Base-by-base conservation (phyloP, 345 rosid genomes). In the Arabis hirsuta region DNA sequence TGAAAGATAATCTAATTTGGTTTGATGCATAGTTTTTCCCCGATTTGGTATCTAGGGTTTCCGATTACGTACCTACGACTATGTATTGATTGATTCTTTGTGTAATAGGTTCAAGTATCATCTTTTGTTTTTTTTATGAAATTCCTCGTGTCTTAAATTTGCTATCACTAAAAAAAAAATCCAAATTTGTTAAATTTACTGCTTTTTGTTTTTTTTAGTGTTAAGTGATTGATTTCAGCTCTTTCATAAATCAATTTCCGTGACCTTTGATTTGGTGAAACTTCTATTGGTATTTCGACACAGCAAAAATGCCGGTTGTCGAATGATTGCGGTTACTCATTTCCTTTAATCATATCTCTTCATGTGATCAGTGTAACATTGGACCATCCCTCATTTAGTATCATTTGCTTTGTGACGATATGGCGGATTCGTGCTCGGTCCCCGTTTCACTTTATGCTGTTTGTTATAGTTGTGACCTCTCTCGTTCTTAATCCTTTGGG, bases 371-470 rank as follows among this genome's bases (percentile, higher is more conserved):
- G 24, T 67, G 76, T 68, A 77, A 62, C 67, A 59, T 71, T 16
- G 62, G 51, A 73, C 66, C 62, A 36, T 46, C 65, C 48, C 54
- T 36, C 62, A 72, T 32, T 65, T 41, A 67, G 51, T 69, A 48
- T 45, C 31, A 43, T 71, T 59, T 65, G 78, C 80, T 79, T 55
- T 60, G 80, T 60, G 80, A 56, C 69, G 50, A 31, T 67, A 48
- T 78, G 80, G 84, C 84, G 78, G 79, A 68, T 76, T 77, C 80
- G 64, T 46, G 65, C 71, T 85, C 82, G 65, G 76, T 83, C 61
- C 66, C 81, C 84, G 81, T 32, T 81, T 71, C 41, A 4, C 50
- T 69, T 55, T 67, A 26, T 72, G 65, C 67, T 16, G 34, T 41
- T 72, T 56, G 74, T 68, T 71, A 34, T 52, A 27, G 9, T n/a